Evolutionary conservation across 2,329 filamentous ascomycete species (phyloP), one percentile per base, ranked within the genome.

Genomic region (Pyricularia sp.): DNA sequence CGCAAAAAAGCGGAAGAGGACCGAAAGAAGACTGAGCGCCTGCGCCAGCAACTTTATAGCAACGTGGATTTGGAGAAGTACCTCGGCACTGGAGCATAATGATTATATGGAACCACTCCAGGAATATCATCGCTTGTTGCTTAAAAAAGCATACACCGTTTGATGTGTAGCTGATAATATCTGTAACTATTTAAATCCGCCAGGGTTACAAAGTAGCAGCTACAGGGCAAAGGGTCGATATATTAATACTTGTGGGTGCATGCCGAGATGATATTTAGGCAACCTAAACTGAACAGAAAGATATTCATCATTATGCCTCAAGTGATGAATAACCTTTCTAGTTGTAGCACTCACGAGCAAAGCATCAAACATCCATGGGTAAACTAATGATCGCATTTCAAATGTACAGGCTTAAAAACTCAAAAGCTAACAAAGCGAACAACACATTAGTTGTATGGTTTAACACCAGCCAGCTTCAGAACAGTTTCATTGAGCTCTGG

Each of bases 1-100:
- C 82, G 85, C 70, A 86, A 84, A 72, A 75, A 82, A 71, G 85
- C 84, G 2, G 76, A 79, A 59, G 83, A 86, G 67, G 85, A 88
- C 65, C 87, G 80, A 75, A 85, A 77, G 72, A 86, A 80, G 67
- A 80, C 82, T 22, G 84, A 89, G 66, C 85, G 77, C 70, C 73
- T 96, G 66, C 82, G 86, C 68, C 80, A 85, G 69, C 81, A 90
- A 76, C 88, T 96, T 67, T 93, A 90, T 75, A 82, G 84, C 24
- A 87, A 84, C 68, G 83, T 89, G n/a, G 88, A 93, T 68, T 78
- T 96, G 65, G 85, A 92, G 70, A 85, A 81, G 71, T 94, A 96
- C 72, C 75, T 96, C 22, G 83, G 86, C 22, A 67, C 68, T 49
- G 53, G 65, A 26, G 31, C 53, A 2, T 68, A 64, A 65, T 31